phyloP scores from a whole-genome alignment of 352 stramenopile species.

The Pythium diclinum region DNA sequence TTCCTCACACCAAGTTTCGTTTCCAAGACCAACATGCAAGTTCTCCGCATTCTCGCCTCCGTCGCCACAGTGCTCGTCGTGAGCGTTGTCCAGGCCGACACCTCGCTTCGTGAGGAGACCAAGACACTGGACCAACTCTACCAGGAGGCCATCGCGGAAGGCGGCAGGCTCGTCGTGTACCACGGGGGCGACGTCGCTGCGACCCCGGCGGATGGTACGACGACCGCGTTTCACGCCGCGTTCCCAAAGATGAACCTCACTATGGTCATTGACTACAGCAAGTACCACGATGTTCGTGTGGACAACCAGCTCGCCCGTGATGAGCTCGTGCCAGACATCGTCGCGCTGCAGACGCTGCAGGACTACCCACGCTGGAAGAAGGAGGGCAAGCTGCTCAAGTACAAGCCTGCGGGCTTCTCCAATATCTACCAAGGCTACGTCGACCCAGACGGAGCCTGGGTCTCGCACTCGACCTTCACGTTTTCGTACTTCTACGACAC shows the following conservation, averaged over 20 bases:
- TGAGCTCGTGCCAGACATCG: slow-evolving; percentile 38
- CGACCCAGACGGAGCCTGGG: slow-evolving; percentile 31
- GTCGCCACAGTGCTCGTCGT: too few relatives aligned
- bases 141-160: slow-evolving; percentile 43
- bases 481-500: slow-evolving; percentile 46
- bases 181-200: slow-evolving; percentile 31
- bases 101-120: slow-evolving; percentile 31
- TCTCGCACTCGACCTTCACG: slow-evolving; percentile 36
- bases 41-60: too few relatives aligned
- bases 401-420: slow-evolving; percentile 54
- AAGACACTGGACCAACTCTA: slow-evolving; percentile 45
- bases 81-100: too few relatives aligned
- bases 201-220: slow-evolving; percentile 23
- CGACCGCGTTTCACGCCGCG: slow-evolving; percentile 27
- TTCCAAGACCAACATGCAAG: too few relatives aligned
- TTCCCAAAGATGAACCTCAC: slow-evolving; percentile 64
- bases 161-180: slow-evolving; percentile 49
- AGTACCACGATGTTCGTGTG: slow-evolving; percentile 57
- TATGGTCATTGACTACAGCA: slow-evolving; percentile 53
- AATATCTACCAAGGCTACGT: slow-evolving; percentile 49
- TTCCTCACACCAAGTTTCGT: too few relatives aligned
- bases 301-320: slow-evolving; percentile 58
- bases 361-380: slow-evolving; percentile 47
- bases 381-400: slow-evolving; percentile 41
- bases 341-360: slow-evolving; percentile 50